phyloP scores from a whole-genome alignment of 352 stramenopile genomes.

The Globisporangium mamillatum region DNA sequence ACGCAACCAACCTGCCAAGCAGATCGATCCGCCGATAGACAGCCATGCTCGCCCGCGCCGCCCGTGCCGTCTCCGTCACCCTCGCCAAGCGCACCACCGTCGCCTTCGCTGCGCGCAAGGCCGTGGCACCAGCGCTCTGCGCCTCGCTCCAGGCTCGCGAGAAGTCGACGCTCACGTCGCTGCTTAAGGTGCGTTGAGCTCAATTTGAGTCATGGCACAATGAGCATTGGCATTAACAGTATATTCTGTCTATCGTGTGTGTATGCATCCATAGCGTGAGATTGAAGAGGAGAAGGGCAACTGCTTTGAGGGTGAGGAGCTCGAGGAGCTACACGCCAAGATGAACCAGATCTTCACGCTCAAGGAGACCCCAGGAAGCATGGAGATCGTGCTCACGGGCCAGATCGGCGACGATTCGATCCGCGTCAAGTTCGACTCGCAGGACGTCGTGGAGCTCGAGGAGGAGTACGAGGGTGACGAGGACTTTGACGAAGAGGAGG shows the following conservation, averaged over 20 bases:
- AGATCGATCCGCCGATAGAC: not conserved
- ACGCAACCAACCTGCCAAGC: slow-evolving; percentile 4
- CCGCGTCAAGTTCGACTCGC: slow-evolving; percentile 77
- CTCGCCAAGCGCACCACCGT: slow-evolving; percentile 25
- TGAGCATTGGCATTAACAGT: not conserved
- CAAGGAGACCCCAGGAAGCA: slow-evolving; percentile 53
- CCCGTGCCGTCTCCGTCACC: slow-evolving; percentile 28
- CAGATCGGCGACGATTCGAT: slow-evolving; percentile 51
- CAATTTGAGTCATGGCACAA: not conserved
- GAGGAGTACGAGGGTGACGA: slow-evolving; percentile 59
- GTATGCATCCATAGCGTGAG: slow-evolving; percentile 43
- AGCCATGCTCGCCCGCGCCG: slow-evolving; percentile 46
- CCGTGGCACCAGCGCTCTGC: slow-evolving; percentile 16
- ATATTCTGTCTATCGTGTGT: not conserved
- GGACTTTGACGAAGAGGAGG: slow-evolving; percentile 43
- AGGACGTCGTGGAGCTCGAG: slow-evolving; percentile 71
- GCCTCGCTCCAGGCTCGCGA: slow-evolving; percentile 46
- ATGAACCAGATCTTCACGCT: slow-evolving; percentile 68
- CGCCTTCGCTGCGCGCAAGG: slow-evolving; percentile 16
- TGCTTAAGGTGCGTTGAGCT: slow-evolving; percentile 29
- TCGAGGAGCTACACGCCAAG: slow-evolving; percentile 66
- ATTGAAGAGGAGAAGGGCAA: slow-evolving; percentile 83
- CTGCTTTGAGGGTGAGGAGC: slow-evolving; percentile 70
- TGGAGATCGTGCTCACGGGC: slow-evolving; percentile 64
- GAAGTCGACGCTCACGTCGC: slow-evolving; percentile 46